A percentile compares a stretch with the other conserved stretches of the same genome.
Evolutionary conservation across 345 rosid genomes (phyloP).

Genomic region (Gossypium arboreum): DNA sequence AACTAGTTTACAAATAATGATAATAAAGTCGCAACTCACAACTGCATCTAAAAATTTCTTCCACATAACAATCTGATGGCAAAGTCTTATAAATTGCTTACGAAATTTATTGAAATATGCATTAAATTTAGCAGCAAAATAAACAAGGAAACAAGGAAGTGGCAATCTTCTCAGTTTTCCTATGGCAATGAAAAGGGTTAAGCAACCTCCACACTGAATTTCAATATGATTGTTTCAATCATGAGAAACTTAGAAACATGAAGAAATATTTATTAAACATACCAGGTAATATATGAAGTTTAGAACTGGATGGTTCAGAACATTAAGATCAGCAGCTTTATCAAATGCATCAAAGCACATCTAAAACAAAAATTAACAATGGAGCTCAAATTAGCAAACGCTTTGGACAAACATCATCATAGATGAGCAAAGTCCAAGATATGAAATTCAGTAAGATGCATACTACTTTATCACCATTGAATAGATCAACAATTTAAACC

Average conservation of each 20-base stretch:
- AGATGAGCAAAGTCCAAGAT: background rate
- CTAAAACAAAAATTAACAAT: constrained; percentile 29
- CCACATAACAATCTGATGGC: background rate
- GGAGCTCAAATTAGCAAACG: constrained; percentile 9
- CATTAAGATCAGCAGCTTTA: constrained; percentile 72
- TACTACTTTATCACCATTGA: background rate
- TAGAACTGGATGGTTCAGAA: constrained; percentile 77
- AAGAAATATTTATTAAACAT: constrained; percentile 22
- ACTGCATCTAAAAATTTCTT: background rate
- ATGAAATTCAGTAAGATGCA: background rate
- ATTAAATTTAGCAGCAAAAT: background rate
- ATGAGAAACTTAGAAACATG: background rate
- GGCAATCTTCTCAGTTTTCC: background rate
- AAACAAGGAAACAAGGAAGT: background rate
- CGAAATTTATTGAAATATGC: background rate
- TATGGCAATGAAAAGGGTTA: background rate
- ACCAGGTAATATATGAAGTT: constrained; percentile 84
- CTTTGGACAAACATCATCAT: background rate
- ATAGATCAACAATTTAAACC: constrained; percentile 6
- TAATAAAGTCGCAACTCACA: background rate
- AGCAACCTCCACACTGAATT: background rate
- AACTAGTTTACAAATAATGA: no score
- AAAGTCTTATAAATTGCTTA: background rate
- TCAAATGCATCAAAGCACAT: constrained; percentile 85
- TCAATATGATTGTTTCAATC: background rate